phyloP scores from a whole-genome alignment of 306 rosid species.

The Cucumis sativus region Cucumber_9930_V3 NC_026660.2:7434001-7434500 shows the following conservation, averaged over 20 bases:
- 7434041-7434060: conserved; percentile 13
- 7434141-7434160: too few species aligned
- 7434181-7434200: conserved; percentile 16
- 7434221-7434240: too few species aligned
- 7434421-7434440: conserved; percentile 30
- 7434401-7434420: conserved; percentile 42
- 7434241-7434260: too few species aligned
- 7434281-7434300: too few species aligned
- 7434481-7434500: conserved; percentile 9
- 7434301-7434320: too few species aligned
- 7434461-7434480: not conserved
- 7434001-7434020: conserved; percentile 30
- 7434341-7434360: too few species aligned
- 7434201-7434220: too few species aligned
- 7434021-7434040: conserved; percentile 2
- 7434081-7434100: conserved; percentile 13
- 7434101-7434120: too few species aligned
- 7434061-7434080: conserved; percentile 43
- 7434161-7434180: conserved; percentile 14
- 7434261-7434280: too few species aligned
- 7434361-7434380: conserved; percentile 27
- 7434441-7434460: not conserved
- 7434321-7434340: too few species aligned
- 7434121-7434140: not conserved
- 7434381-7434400: conserved; percentile 62